Base-by-base conservation (phyloP, 257 asterid species). In the Schizonepeta tenuifolia region DNA sequence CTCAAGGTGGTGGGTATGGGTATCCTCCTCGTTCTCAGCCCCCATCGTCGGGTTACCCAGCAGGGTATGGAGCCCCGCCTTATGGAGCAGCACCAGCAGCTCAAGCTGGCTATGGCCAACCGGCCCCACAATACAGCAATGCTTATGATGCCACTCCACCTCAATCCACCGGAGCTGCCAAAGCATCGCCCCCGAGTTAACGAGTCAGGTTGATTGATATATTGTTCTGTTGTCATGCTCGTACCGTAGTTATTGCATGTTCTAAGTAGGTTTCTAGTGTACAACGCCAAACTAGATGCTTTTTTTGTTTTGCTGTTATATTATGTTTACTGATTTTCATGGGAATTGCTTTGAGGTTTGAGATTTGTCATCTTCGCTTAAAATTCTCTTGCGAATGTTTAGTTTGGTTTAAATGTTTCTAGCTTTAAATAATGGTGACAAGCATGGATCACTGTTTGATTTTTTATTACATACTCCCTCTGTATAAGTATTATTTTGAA, bases 61-160 rank as follows among this genome's bases (percentile, higher is more conserved):
- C 75, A 77, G 92, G 90, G 43, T 83, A 83, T 67, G 86, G 79
- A 4, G 79, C 79, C 11, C 82, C 82, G 2, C 51, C 82, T 14
- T 85, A 85, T 18, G 86, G 68, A 40, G 69, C 68, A 18, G 50
- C 49, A 18, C 6, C 68, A 4, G 31, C 85, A 0, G 50, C 81
- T 56, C 84, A 73, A 60, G 74, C 81, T 5, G 65, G 79, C 20
- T 87, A 83, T 28, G 87, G 84, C 22, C 95, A 88, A 47, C 84
- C 69, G 64, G 73, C 87, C 5, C 70, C 78, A 0, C 72, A 79
- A 2, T 83, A 81, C 61, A 71, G 64, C 62, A 67, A 77, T 59
- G 63, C 83, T 12, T 84, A 80, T 49, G 78, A 77, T 18, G 89
- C 76, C 14, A 40, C 81, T 1, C 82, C 83, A 1, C 64, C 81